These are phyloP conservation scores for Plasmopara muralis DNA, from an alignment of 352 stramenopile genomes.

Conservation along the genomic window DNA sequence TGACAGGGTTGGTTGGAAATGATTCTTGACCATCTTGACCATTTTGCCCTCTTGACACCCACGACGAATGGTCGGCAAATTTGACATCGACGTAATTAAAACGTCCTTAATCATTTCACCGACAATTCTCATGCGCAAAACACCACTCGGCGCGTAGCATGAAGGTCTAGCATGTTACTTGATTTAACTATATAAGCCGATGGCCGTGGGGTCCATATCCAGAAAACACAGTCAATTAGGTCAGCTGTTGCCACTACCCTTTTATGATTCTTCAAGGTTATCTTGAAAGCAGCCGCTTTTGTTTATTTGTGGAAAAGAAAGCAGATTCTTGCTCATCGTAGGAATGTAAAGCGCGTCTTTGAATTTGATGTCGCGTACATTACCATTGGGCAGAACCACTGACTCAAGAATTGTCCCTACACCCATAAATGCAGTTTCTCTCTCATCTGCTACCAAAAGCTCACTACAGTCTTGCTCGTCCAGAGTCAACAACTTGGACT, in stretches of 20 bases:
- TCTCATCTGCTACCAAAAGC: not conserved
- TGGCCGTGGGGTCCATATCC: not conserved
- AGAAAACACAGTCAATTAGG: not conserved
- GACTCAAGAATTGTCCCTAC: not conserved
- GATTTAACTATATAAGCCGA: not conserved
- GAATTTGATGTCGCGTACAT: not conserved
- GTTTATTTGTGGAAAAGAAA: not conserved
- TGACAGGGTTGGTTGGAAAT: not conserved
- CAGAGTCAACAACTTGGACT: not conserved
- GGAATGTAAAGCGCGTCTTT: not conserved
- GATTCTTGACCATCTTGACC: not conserved
- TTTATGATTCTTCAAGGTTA: not conserved
- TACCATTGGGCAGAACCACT: not conserved
- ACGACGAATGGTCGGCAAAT: not conserved
- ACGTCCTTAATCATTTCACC: not conserved
- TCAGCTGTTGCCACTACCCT: not conserved
- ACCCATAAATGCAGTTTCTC: not conserved
- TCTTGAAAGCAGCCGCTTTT: not conserved
- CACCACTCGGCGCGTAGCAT: not conserved
- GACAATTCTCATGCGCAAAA: not conserved
- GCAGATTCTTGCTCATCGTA: not conserved
- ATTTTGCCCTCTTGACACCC: not conserved
- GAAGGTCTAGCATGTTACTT: not conserved
- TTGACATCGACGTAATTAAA: not conserved
- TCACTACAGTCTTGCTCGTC: not conserved